Evolutionary conservation across 139 green algal genomes (phyloP).

Genomic region (Chlamydomonas eustigma): DNA sequence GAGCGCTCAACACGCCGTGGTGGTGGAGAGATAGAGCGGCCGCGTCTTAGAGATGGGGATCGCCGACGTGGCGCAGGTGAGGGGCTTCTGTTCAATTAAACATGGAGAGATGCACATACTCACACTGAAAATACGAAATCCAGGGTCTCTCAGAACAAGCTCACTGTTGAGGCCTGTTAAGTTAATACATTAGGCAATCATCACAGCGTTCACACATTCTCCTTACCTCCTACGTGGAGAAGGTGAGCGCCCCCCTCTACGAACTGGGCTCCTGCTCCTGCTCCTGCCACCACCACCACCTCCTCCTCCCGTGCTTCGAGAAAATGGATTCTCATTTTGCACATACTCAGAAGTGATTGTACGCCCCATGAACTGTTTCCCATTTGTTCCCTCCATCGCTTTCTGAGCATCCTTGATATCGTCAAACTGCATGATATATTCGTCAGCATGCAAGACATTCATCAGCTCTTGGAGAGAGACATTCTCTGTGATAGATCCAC

Average conservation of each 20-base stretch:
- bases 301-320: neutral
- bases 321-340: constrained; percentile 20
- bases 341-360: constrained; percentile 68
- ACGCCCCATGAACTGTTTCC: constrained; percentile 42
- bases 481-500: too few relatives aligned
- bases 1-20: neutral
- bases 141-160: too few relatives aligned
- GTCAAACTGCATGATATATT: too few relatives aligned
- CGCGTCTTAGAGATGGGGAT: neutral
- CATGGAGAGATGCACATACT: neutral
- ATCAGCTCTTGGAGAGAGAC: too few relatives aligned
- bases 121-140: too few relatives aligned
- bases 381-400: constrained; percentile 51
- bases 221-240: neutral
- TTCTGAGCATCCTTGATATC: constrained; percentile 51
- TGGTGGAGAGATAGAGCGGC: neutral
- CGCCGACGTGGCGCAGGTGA: constrained; percentile 6
- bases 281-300: neutral
- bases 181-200: neutral
- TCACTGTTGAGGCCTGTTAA: too few relatives aligned
- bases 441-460: too few relatives aligned
- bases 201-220: neutral
- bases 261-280: constrained; percentile 1
- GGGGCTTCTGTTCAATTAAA: constrained; percentile 1
- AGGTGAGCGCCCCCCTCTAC: neutral